phyloP scores from a whole-genome alignment of 805 yeast genomes.

The Teunomyces panamensis region DNA sequence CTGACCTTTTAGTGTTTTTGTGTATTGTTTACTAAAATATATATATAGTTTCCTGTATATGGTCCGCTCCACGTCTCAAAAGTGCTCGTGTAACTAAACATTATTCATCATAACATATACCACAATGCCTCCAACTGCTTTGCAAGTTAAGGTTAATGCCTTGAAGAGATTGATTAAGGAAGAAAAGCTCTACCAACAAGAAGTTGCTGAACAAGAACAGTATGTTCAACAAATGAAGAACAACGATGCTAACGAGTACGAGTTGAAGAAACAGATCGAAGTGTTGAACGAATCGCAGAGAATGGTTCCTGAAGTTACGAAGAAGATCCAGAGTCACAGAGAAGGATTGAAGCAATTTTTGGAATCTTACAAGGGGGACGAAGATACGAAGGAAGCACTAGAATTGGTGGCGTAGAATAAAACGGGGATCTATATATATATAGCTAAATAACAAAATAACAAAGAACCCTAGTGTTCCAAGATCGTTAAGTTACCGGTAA shows the following conservation, averaged over 20 bases:
- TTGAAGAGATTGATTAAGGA: constrained; percentile 68
- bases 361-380: constrained; percentile 31
- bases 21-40: constrained; percentile 4
- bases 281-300: constrained; percentile 37
- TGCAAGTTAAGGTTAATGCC: constrained; percentile 71
- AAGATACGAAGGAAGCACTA: constrained; percentile 28
- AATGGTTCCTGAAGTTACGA: constrained; percentile 29
- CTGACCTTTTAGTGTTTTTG: background rate
- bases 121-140: constrained; percentile 63
- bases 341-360: constrained; percentile 42
- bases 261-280: constrained; percentile 48
- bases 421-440: background rate
- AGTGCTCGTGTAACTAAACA: background rate
- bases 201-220: constrained; percentile 51
- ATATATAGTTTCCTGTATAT: background rate
- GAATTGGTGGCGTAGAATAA: constrained; percentile 11
- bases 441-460: background rate
- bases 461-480: constrained; percentile 66
- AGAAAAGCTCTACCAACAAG: constrained; percentile 56
- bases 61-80: background rate
- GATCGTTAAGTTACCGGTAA: constrained; percentile 93
- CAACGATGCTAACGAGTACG: constrained; percentile 58
- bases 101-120: constrained; percentile 1
- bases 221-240: constrained; percentile 47
- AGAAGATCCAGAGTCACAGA: constrained; percentile 23